phyloP scores from a whole-genome alignment of 2,329 filamentous ascomycete species.

The Venturia aucupariae region DNA sequence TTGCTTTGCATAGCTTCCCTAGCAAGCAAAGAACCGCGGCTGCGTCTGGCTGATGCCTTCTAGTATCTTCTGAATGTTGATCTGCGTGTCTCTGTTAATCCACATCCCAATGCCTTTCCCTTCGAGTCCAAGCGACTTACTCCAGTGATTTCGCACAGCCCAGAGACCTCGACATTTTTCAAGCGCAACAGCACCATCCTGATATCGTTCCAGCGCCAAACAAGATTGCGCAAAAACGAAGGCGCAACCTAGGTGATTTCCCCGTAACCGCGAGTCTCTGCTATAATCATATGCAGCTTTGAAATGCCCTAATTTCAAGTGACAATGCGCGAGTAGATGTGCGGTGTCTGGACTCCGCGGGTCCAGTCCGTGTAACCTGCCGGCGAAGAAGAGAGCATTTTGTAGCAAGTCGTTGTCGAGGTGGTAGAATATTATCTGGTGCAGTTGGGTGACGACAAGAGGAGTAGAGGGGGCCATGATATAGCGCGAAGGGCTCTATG shows the following conservation, averaged over 20 bases:
- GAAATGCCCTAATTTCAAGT: slow-evolving; percentile 71
- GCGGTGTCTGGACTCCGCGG: slow-evolving; percentile 68
- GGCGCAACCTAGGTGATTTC: slow-evolving; percentile 72
- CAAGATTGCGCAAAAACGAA: slow-evolving; percentile 91
- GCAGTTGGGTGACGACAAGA: slow-evolving; percentile 40
- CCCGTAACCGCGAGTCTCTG: slow-evolving; percentile 46
- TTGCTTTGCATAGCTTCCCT: slow-evolving; percentile 76
- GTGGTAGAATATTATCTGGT: slow-evolving; percentile 59
- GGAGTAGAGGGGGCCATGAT: slow-evolving; percentile 6
- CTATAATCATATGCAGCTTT: slow-evolving; percentile 80
- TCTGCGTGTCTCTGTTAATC: slow-evolving; percentile 29
- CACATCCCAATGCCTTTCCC: background rate
- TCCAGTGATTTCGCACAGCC: slow-evolving; percentile 66
- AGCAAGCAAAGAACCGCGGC: slow-evolving; percentile 75
- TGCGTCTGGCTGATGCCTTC: slow-evolving; percentile 71
- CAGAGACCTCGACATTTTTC: slow-evolving; percentile 75
- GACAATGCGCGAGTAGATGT: slow-evolving; percentile 76
- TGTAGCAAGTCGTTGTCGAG: slow-evolving; percentile 84
- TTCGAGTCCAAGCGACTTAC: slow-evolving; percentile 40
- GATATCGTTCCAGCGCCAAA: slow-evolving; percentile 64
- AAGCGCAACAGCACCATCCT: slow-evolving; percentile 72
- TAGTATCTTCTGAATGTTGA: slow-evolving; percentile 64
- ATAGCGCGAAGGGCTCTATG: slow-evolving; percentile 4
- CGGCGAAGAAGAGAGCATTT: slow-evolving; percentile 89
- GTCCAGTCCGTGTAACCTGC: slow-evolving; percentile 77